Conservation (phyloP, 2,329 filamentous ascomycete genomes). For the Emydomyces testavorans region DNA sequence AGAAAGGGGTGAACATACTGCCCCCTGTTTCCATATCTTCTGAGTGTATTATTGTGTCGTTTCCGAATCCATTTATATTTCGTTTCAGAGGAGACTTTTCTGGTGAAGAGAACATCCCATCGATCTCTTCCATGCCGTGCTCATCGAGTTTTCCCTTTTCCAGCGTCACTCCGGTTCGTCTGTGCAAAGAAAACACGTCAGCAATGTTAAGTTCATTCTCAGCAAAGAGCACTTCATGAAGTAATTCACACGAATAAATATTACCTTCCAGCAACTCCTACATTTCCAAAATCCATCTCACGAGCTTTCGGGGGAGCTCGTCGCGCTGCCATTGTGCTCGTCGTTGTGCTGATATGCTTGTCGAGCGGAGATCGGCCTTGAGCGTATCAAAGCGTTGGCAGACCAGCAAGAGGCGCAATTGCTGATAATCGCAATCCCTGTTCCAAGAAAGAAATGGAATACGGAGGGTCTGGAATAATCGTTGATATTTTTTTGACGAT, state of each 20-base stretch:
- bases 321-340: conserved; percentile 23
- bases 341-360: background rate
- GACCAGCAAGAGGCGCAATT: background rate
- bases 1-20: conserved; percentile 38
- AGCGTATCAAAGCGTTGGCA: background rate
- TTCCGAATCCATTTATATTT: conserved; percentile 25
- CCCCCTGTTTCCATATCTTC: conserved; percentile 54
- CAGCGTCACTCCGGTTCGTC: conserved; percentile 79
- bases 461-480: background rate
- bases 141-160: conserved; percentile 77
- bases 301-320: conserved; percentile 33
- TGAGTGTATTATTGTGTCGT: conserved; percentile 41
- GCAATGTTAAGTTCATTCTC: background rate
- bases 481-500: conserved; percentile 9
- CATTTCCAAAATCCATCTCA: conserved; percentile 39
- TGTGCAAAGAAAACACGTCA: conserved; percentile 31
- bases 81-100: conserved; percentile 44
- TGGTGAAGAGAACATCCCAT: conserved; percentile 81
- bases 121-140: conserved; percentile 79
- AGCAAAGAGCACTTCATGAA: background rate
- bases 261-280: conserved; percentile 39
- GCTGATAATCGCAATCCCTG: background rate
- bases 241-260: background rate
- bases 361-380: background rate
- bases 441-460: background rate